phyloP scores from a whole-genome alignment of 2,329 filamentous ascomycete genomes.

The Cryoendolithus antarcticus region DNA sequence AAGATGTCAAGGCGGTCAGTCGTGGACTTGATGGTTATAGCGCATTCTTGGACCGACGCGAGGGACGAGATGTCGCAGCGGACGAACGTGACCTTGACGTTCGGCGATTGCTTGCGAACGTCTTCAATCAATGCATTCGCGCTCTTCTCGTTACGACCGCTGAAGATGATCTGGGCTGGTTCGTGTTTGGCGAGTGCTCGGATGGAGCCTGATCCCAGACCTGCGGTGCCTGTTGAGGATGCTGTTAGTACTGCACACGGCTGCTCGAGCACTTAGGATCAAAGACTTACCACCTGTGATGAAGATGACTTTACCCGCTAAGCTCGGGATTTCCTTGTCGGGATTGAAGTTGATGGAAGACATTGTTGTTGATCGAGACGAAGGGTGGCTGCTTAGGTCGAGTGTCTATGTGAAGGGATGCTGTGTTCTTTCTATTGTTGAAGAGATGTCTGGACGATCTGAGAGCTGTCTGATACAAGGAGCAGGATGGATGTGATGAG shows the following conservation, averaged over 20 bases:
- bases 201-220: constrained; percentile 26
- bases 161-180: constrained; percentile 43
- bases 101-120: constrained; percentile 19
- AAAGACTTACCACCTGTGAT: constrained; percentile 1
- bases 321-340: constrained; percentile 20
- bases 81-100: constrained; percentile 28
- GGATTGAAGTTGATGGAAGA: constrained; percentile 15
- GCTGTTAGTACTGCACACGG: background rate
- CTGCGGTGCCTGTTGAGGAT: constrained; percentile 9
- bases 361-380: constrained; percentile 1
- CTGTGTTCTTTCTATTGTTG: too few relatives aligned
- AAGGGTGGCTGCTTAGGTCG: too few relatives aligned
- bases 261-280: background rate
- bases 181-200: constrained; percentile 37
- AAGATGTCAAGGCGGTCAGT: constrained; percentile 18
- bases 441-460: too few relatives aligned
- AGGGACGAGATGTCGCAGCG: constrained; percentile 18
- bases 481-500: too few relatives aligned
- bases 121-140: constrained; percentile 33
- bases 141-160: constrained; percentile 33
- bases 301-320: constrained; percentile 20
- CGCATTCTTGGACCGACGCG: constrained; percentile 12
- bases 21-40: constrained; percentile 9
- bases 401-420: too few relatives aligned
- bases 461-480: too few relatives aligned